Percentiles rank a stretch among this genome's conserved stretches.
Evolutionary conservation across 2,329 filamentous ascomycete genomes (phyloP).

Genomic region (Diaporthe sp.): DNA sequence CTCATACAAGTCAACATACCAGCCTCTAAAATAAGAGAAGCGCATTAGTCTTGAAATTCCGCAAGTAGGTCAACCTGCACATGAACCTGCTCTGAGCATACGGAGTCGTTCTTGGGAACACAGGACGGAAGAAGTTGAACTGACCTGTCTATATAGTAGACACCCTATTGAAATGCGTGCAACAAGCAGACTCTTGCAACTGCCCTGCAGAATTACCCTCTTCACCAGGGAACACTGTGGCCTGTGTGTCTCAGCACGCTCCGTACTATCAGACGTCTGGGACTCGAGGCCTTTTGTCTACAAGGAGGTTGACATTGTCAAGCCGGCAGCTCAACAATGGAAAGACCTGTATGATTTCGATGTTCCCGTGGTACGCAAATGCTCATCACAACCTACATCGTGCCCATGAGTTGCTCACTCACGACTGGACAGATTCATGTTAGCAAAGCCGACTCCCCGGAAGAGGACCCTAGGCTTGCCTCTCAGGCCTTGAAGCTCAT

Average conservation of each 20-base stretch:
- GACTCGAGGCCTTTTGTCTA: conserved; percentile 77
- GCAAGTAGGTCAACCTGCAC: not conserved
- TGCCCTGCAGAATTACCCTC: conserved; percentile 77
- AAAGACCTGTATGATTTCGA: conserved; percentile 84
- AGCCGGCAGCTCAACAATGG: conserved; percentile 74
- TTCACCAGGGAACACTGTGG: conserved; percentile 82
- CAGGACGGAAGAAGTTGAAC: not conserved
- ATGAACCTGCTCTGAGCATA: not conserved
- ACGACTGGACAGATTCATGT: conserved; percentile 68
- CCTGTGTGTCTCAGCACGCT: conserved; percentile 78
- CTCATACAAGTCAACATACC: not conserved
- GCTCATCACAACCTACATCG: not conserved
- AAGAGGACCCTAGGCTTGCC: conserved; percentile 68
- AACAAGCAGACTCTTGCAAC: conserved; percentile 63
- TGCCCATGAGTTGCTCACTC: not conserved
- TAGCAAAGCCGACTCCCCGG: conserved; percentile 66
- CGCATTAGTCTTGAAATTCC: not conserved
- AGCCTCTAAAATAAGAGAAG: not conserved
- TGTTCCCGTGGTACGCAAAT: conserved; percentile 77
- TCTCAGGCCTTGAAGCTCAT: conserved; percentile 79
- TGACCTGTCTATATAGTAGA: not conserved
- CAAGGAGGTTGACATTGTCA: conserved; percentile 78
- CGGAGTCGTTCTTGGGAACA: too few relatives aligned
- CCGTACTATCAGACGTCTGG: conserved; percentile 77
- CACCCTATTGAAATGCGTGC: conserved; percentile 60